phyloP scores from a whole-genome alignment of 352 stramenopile species.

The Thraustotheca clavata region DNA sequence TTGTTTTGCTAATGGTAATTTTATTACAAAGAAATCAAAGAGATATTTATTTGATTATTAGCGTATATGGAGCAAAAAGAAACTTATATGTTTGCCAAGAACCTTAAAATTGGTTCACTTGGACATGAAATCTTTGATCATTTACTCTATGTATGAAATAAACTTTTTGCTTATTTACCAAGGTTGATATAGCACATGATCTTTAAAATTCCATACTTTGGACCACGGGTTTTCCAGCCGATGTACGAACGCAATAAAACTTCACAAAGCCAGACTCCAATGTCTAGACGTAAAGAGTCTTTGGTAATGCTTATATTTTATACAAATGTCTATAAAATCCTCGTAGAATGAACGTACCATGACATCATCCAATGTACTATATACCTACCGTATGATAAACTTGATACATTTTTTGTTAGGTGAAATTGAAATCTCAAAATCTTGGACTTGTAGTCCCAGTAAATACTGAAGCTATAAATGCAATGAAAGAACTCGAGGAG shows the following conservation, averaged over 20 bases:
- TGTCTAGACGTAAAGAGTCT: too few relatives aligned
- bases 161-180: background rate
- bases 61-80: slow-evolving; percentile 19
- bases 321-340: too few relatives aligned
- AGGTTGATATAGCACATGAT: background rate
- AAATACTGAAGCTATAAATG: background rate
- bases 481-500: background rate
- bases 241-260: slow-evolving; percentile 10
- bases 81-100: slow-evolving; percentile 2
- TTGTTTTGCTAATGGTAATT: slow-evolving; percentile 18
- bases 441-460: too few relatives aligned
- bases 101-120: background rate
- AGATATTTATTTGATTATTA: background rate
- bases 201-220: slow-evolving; percentile 8
- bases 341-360: too few relatives aligned
- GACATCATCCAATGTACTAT: too few relatives aligned
- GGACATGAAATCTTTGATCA: slow-evolving; percentile 9
- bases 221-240: background rate
- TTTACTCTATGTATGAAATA: slow-evolving; percentile 3
- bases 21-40: background rate
- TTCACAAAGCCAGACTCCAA: too few relatives aligned
- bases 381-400: too few relatives aligned
- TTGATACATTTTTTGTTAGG: too few relatives aligned
- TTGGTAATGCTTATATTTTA: too few relatives aligned
- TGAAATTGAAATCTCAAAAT: too few relatives aligned